phyloP scores from a whole-genome alignment of 2,329 filamentous ascomycete species.

The Leptographium procerum region DNA sequence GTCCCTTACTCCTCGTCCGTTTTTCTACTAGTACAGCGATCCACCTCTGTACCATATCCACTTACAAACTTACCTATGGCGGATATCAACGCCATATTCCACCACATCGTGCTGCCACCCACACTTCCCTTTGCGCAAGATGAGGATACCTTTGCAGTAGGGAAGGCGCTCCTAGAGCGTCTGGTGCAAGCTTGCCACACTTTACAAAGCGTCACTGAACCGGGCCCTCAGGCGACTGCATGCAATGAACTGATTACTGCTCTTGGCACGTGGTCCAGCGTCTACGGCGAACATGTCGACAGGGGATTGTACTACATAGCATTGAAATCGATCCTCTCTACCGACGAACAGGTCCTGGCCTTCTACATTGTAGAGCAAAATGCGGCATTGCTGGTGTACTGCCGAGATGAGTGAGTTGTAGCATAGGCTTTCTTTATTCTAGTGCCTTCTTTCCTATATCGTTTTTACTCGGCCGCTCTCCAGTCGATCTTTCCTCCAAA shows the following conservation, averaged over 20 bases:
- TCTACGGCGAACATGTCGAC: background rate
- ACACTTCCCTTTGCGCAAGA: constrained; percentile 3
- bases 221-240: background rate
- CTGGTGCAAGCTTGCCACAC: background rate
- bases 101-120: constrained; percentile 10
- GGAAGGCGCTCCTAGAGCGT: background rate
- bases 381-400: constrained; percentile 19
- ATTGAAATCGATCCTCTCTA: background rate
- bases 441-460: background rate
- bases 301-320: background rate
- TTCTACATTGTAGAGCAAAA: constrained; percentile 17
- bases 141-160: background rate
- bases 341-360: background rate
- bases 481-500: too few relatives aligned
- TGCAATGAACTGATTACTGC: background rate
- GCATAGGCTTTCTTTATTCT: too few relatives aligned
- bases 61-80: background rate
- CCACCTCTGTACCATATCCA: background rate
- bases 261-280: background rate
- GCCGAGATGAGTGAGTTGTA: constrained; percentile 15
- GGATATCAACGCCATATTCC: constrained; percentile 1
- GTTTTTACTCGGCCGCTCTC: background rate
- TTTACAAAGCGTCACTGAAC: background rate
- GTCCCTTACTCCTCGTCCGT: background rate
- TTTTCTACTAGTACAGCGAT: background rate